Evolutionary conservation across 768 basidiomycete genomes (phyloP).

Genomic region (Royoungia palumana): DNA sequence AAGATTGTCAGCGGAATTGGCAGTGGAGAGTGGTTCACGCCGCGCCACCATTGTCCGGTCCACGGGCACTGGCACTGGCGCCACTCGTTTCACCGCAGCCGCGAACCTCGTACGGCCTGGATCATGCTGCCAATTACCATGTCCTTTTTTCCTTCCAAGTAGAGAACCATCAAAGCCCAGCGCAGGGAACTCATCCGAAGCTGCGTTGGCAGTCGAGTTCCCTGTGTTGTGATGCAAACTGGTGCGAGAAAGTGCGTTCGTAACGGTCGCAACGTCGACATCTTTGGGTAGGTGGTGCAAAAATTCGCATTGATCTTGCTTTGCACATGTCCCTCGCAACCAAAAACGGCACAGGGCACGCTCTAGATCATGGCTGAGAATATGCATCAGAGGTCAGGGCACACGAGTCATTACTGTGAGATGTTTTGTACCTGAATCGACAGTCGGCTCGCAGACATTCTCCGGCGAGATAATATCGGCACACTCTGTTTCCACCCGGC

Average conservation of each 20-base stretch:
- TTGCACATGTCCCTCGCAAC: conserved; percentile 95
- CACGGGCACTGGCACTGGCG: conserved; percentile 30
- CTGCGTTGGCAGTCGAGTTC: conserved; percentile 34
- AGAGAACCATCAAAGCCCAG: conserved; percentile 46
- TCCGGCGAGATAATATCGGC: conserved; percentile 94
- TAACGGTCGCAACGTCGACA: conserved; percentile 71
- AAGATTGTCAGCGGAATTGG: conserved; percentile 52
- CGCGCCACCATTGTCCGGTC: conserved; percentile 47
- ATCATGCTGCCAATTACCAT: conserved; percentile 55
- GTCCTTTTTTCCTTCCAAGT: conserved; percentile 43
- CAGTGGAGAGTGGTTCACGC: conserved; percentile 52
- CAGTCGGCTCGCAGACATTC: conserved; percentile 96
- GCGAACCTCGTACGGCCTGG: conserved; percentile 88
- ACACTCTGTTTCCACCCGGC: conserved; percentile 67
- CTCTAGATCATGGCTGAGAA: conserved; percentile 84
- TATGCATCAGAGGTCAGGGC: conserved; percentile 11
- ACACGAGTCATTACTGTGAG: neutral
- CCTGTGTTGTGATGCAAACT: conserved; percentile 47
- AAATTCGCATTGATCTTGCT: conserved; percentile 96
- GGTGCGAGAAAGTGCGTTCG: conserved; percentile 63
- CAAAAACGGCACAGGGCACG: conserved; percentile 95
- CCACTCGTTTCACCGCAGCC: conserved; percentile 77
- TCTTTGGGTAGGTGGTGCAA: conserved; percentile 87
- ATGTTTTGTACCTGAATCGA: conserved; percentile 78
- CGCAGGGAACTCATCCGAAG: conserved; percentile 67